Evolutionary conservation across 768 basidiomycete genomes (phyloP).

Genomic region (Boletus subcaerulescens): DNA sequence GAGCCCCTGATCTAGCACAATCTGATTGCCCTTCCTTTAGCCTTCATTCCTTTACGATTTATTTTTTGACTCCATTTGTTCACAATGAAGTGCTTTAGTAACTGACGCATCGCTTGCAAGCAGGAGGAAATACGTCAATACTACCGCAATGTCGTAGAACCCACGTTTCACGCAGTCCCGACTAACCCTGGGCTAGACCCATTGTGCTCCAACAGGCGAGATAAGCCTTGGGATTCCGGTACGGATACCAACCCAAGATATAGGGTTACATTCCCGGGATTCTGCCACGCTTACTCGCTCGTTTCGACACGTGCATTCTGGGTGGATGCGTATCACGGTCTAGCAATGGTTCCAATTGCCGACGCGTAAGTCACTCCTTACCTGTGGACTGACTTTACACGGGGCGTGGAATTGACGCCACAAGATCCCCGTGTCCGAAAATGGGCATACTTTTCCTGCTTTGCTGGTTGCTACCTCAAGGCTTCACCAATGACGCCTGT

Average conservation of each 20-base stretch:
- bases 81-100: slow-evolving; percentile 2
- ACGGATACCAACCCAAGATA: slow-evolving; percentile 3
- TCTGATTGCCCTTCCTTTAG: slow-evolving; percentile 8
- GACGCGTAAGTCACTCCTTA: slow-evolving; percentile 57
- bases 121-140: slow-evolving; percentile 37
- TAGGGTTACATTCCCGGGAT: slow-evolving; percentile 26
- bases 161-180: slow-evolving; percentile 25
- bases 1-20: slow-evolving; percentile 17
- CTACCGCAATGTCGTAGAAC: slow-evolving; percentile 27
- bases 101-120: slow-evolving; percentile 19
- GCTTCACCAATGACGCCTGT: slow-evolving; percentile 3
- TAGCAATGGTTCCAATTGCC: slow-evolving; percentile 83
- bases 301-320: slow-evolving; percentile 83
- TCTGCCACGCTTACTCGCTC: slow-evolving; percentile 46
- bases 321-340: slow-evolving; percentile 75
- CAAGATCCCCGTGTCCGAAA: slow-evolving; percentile 14
- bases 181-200: slow-evolving; percentile 3
- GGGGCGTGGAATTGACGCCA: slow-evolving; percentile 15
- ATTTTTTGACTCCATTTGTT: slow-evolving; percentile 7
- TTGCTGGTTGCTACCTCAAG: slow-evolving; percentile 11
- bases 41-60: slow-evolving; percentile 7
- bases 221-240: neutral
- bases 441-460: slow-evolving; percentile 3
- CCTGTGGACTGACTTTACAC: slow-evolving; percentile 2
- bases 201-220: neutral